Evolutionary conservation across 192 early-diverging fungal species (phyloP), one percentile per base, ranked within the genome.

Genomic region (Backusella tuberculispora): DNA sequence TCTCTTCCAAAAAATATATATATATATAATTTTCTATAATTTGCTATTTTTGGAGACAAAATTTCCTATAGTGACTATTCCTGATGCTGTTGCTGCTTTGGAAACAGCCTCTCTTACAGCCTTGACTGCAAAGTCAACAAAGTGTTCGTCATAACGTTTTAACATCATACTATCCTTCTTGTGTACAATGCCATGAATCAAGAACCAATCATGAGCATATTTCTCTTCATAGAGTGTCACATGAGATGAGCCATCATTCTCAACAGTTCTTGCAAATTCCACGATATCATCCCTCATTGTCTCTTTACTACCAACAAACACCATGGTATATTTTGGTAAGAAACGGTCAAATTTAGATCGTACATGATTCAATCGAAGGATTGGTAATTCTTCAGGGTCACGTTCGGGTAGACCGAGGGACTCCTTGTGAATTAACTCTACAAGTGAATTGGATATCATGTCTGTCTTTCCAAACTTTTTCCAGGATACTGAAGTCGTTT

Each of bases 121-220:
- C n/a, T 21, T 37, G 1, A 69, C 67, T 14, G 34, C 67, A 71
- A 76, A 76, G 15, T 76, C 75, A 5, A 66, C 78, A 74, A 74
- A 79, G 9, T 72, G 29, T 37, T 63, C 64, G 45, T 81, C 80
- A 19, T 47, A 65, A 29, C 42, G 41, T n/a, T 71, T 15, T 24
- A 77, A 19, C 37, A 71, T 66, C 17, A 21, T 37, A n/a, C 74
- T 81, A 29, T 81, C 73, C 29, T 73, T 78, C 69, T 60, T 77
- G n/a, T 65, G 71, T 21, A 78, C 69, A 21, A 75, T 78, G 44
- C 78, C 80, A 19, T 74, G 72, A 24, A 82, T 78, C 34, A 78
- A 45, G 53, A 75, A 82, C 80, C 80, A 82, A 44, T 82, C 80
- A 68, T 82, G 80, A 10, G 76, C 68, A 64, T 76, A 75, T 13